Conservation (phyloP, 306 rosid species). For the Prunus mira region DNA sequence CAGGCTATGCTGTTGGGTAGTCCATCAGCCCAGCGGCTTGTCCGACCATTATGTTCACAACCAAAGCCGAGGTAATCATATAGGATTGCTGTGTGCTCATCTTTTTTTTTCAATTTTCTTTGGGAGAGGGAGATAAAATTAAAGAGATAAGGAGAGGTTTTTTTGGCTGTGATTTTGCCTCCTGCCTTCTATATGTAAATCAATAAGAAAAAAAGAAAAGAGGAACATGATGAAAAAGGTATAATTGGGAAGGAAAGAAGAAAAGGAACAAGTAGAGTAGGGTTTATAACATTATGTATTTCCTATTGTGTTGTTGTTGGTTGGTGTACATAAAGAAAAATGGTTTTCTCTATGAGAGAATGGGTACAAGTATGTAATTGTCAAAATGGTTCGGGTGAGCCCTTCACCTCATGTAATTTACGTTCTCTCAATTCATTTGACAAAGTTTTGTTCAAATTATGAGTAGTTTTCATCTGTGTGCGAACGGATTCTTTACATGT, state of each 20-base stretch:
- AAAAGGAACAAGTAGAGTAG: constrained; percentile 42
- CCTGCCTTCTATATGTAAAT: constrained; percentile 64
- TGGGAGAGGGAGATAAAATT: constrained; percentile 39
- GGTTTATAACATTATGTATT: constrained; percentile 41
- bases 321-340: constrained; percentile 74
- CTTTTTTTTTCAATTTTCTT: constrained; percentile 22
- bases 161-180: constrained; percentile 60
- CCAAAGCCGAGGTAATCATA: constrained; percentile 80
- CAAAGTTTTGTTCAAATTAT: constrained; percentile 16
- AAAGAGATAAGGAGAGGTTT: constrained; percentile 38
- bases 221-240: constrained; percentile 39
- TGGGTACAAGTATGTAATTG: constrained; percentile 54
- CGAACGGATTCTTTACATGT: no score
- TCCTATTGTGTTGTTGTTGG: constrained; percentile 48
- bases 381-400: constrained; percentile 38
- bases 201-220: constrained; percentile 54
- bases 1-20: constrained; percentile 79
- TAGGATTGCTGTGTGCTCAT: constrained; percentile 28
- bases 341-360: constrained; percentile 44
- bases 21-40: constrained; percentile 78
- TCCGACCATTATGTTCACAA: constrained; percentile 72
- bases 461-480: not conserved
- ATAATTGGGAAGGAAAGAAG: constrained; percentile 37
- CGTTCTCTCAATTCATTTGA: constrained; percentile 54
- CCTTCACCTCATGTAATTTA: constrained; percentile 42